Evolutionary conservation across 345 rosid species (phyloP).

Genomic region (Salix viminalis): DNA sequence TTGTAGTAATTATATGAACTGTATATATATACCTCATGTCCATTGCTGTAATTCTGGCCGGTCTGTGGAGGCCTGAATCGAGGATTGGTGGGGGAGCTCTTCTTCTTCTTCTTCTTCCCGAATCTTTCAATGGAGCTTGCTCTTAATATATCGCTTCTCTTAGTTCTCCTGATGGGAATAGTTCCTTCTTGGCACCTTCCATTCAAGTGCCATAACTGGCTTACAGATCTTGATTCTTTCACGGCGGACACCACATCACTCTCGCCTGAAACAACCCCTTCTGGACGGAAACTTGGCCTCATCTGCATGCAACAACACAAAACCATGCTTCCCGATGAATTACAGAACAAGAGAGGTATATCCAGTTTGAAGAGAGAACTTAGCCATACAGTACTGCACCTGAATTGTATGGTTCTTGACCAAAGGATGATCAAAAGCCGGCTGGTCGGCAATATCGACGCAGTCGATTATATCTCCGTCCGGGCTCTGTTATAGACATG

Average conservation of each 20-base stretch:
- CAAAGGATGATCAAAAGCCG: conserved; percentile 89
- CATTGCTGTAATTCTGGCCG: conserved; percentile 49
- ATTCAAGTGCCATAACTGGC: conserved; percentile 74
- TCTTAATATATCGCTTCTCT: conserved; percentile 69
- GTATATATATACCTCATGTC: conserved; percentile 60
- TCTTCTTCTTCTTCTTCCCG: conserved; percentile 72
- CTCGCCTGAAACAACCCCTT: conserved; percentile 29
- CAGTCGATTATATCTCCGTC: conserved; percentile 90
- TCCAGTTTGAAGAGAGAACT: too few species aligned
- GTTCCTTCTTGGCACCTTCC: conserved; percentile 72
- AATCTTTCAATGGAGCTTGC: conserved; percentile 84
- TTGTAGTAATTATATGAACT: too few species aligned
- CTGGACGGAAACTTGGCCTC: conserved; percentile 79
- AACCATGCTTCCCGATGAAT: too few species aligned
- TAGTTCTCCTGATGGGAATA: conserved; percentile 84
- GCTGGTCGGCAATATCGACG: conserved; percentile 65
- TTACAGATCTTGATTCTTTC: conserved; percentile 39
- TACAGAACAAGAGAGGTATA: too few species aligned
- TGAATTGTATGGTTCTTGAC: conserved; percentile 87
- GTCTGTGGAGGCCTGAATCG: conserved; percentile 79
- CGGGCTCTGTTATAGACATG: conserved; percentile 13
- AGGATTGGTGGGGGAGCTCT: conserved; percentile 47
- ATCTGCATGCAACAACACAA: conserved; percentile 30
- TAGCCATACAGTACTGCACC: conserved; percentile 28
- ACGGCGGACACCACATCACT: conserved; percentile 32